phyloP scores from a whole-genome alignment of 306 rosid species.

The Vigna trinervia region DNA sequence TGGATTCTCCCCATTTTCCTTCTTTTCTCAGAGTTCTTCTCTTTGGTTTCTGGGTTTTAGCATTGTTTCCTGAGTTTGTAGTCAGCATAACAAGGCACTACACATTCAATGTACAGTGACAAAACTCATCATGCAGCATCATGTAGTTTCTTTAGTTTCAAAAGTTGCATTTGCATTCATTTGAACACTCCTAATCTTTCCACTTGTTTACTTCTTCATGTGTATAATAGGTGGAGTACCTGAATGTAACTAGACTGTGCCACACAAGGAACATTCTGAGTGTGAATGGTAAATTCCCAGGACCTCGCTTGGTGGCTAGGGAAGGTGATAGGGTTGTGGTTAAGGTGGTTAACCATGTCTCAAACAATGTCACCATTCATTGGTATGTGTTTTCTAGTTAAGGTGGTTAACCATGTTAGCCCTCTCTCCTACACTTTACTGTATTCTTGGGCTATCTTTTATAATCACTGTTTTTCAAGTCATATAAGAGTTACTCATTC shows the following conservation, averaged over 20 bases:
- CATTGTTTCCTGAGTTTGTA: conserved; percentile 57
- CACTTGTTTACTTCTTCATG: not conserved
- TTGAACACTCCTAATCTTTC: not conserved
- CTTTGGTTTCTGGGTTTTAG: conserved; percentile 45
- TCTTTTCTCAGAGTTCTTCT: conserved; percentile 46
- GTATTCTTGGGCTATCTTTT: not conserved
- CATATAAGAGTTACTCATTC: not conserved
- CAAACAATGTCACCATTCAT: conserved; percentile 74
- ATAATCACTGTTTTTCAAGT: not conserved
- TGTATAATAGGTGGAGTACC: conserved; percentile 59
- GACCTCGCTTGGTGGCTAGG: conserved; percentile 75
- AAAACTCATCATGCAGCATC: conserved; percentile 10
- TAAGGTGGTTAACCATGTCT: conserved; percentile 70
- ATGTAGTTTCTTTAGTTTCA: not conserved
- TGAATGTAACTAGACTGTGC: conserved; percentile 71
- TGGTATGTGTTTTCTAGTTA: conserved; percentile 56
- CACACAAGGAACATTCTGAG: conserved; percentile 71
- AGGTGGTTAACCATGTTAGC: too few relatives aligned
- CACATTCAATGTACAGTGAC: conserved; percentile 68
- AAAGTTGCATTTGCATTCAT: not conserved
- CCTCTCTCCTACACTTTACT: not conserved
- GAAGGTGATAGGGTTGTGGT: conserved; percentile 78
- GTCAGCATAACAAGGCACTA: conserved; percentile 70
- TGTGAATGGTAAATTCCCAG: conserved; percentile 78
- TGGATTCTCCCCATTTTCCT: conserved; percentile 47